These are phyloP conservation scores for Diaporthe ilicicola DNA, from an alignment of 2,329 filamentous ascomycete genomes.

Conservation along the genomic window DNA sequence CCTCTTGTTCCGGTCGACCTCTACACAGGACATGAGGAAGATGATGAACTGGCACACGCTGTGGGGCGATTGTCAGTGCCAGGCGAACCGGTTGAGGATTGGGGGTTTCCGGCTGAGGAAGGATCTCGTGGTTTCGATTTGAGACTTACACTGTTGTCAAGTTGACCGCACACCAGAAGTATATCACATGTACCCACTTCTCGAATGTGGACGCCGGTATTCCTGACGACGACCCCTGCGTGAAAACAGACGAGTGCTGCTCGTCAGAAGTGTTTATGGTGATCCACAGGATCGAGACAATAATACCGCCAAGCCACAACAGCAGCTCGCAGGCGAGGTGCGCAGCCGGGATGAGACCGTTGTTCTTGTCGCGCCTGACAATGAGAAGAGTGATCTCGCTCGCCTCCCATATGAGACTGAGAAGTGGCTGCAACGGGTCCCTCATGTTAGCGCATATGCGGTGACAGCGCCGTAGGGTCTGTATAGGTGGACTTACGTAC, in stretches of 20 bases:
- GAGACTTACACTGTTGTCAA: neutral
- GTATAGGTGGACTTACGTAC: neutral
- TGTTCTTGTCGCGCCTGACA: neutral
- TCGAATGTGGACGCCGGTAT: neutral
- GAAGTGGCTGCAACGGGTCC: neutral
- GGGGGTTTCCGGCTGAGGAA: no score
- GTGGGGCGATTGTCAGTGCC: neutral
- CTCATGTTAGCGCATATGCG: neutral
- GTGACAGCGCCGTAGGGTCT: neutral
- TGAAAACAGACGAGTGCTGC: neutral
- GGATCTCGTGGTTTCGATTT: neutral
- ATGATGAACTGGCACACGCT: neutral
- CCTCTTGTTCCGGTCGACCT: slow-evolving; percentile 9
- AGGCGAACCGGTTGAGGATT: neutral
- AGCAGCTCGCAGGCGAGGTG: slow-evolving; percentile 14
- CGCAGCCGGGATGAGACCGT: neutral
- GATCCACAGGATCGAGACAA: neutral
- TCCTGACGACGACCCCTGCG: neutral
- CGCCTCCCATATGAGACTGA: neutral
- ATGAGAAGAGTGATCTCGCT: neutral
- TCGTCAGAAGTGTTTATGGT: neutral
- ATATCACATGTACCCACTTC: slow-evolving; percentile 10
- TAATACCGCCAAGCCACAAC: neutral
- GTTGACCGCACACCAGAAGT: neutral
- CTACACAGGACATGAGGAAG: slow-evolving; percentile 4